phyloP scores from a whole-genome alignment of 2,329 filamentous ascomycete genomes.

The Talaromyces amestolkiae region DNA sequence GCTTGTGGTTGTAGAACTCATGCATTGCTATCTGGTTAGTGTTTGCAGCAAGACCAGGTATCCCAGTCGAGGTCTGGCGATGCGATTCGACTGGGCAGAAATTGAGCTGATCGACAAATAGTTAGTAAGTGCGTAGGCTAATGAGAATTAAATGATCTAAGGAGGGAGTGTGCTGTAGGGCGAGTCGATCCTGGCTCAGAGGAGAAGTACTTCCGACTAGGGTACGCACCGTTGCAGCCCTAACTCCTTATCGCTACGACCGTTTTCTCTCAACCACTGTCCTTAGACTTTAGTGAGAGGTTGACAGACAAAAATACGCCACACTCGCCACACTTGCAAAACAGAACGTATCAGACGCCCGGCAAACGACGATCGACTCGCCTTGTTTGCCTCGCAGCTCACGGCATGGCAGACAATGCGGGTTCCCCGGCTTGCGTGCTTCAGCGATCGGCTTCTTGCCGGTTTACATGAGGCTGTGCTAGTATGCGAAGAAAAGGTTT shows the following conservation, averaged over 20 bases:
- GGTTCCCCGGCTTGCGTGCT: neutral
- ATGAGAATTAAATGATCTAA: neutral
- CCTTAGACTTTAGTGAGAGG: too few relatives aligned
- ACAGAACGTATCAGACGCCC: neutral
- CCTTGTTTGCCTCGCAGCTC: neutral
- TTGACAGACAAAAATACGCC: neutral
- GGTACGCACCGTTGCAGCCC: slow-evolving; percentile 3
- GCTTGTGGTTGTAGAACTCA: neutral
- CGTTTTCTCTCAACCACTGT: neutral
- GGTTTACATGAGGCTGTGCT: neutral
- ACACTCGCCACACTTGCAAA: slow-evolving; percentile 1
- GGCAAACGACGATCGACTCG: neutral
- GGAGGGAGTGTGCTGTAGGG: neutral
- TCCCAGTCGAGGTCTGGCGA: slow-evolving; percentile 1
- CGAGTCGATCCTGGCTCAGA: neutral
- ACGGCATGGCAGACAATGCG: neutral
- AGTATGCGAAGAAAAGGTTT: too few relatives aligned
- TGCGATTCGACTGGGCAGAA: neutral
- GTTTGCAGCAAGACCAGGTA: neutral
- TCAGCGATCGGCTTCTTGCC: neutral
- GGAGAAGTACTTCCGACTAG: neutral
- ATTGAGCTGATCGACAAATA: neutral
- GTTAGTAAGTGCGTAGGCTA: neutral
- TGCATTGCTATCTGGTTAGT: neutral
- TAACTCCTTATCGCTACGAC: neutral